Conservation (phyloP, 1,284 basidiomycete genomes). For the Sanguinoderma infundibulare region DNA sequence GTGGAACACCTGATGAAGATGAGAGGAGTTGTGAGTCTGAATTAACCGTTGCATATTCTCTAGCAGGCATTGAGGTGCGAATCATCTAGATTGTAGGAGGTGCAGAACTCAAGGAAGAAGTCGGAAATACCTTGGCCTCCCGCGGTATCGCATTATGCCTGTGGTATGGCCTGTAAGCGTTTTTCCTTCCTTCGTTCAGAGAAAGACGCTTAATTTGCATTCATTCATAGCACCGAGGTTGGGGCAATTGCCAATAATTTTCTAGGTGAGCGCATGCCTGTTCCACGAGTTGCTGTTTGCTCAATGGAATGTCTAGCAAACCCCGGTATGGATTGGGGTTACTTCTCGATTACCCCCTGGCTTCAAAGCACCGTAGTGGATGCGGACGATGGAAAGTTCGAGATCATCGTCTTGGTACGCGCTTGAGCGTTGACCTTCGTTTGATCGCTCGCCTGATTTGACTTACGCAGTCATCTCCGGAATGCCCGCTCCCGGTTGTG, state of each 20-base stretch:
- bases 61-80: too few species aligned
- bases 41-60: background rate
- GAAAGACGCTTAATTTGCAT: background rate
- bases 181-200: background rate
- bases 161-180: constrained; percentile 16
- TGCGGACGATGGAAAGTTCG: constrained; percentile 9
- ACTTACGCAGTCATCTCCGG: background rate
- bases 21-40: constrained; percentile 19
- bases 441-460: background rate
- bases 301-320: constrained; percentile 1
- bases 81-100: constrained; percentile 12
- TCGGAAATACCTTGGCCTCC: constrained; percentile 15
- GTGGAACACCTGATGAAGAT: constrained; percentile 1
- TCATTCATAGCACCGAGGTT: constrained; percentile 19
- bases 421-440: background rate
- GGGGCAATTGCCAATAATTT: constrained; percentile 20
- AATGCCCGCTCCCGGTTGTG: constrained; percentile 6
- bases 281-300: background rate
- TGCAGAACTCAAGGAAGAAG: constrained; percentile 10
- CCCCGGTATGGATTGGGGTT: constrained; percentile 14
- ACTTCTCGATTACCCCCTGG: constrained; percentile 15
- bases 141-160: constrained; percentile 14
- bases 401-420: constrained; percentile 13
- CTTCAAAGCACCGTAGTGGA: background rate
- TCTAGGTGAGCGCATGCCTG: constrained; percentile 9